Evolutionary conservation across 371 early-diverging fungal genomes (phyloP), one percentile per base, ranked within the genome.

Genomic region (Coemansia linderi): DNA sequence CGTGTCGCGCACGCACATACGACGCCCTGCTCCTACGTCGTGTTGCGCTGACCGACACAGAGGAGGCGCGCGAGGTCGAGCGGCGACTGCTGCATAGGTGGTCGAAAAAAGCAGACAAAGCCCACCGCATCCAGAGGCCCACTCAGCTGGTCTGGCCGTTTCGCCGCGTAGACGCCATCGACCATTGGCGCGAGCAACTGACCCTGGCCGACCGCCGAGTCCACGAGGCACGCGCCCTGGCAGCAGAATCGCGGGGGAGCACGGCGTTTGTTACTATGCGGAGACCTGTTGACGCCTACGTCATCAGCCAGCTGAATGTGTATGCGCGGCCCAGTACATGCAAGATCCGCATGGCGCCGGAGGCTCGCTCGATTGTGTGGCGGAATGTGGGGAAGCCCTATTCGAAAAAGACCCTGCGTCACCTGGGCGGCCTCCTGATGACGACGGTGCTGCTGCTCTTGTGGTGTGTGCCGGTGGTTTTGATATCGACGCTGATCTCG

Each of bases 361-460:
- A 95, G 66, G 95, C 96, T 15, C 87, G 95, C 22, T 92, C 95
- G 66, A 72, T 96, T 2, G 85, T 88, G 61, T 96, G 97, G 97
- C 72, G 83, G 57, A 93, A 91, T 68, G 81, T 93, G 13, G 86
- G 89, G 37, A 81, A 63, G 8, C 69, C 73, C 36, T 64, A 67
- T 19, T 66, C 73, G 15, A 63, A 64, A 19, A 72, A 66, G 33
- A 52, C 73, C 52, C 46, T 69, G 57, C 65, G 80, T 1, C 62
- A 69, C 43, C 9, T 72, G 33, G n/a, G 52, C 44, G 80, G 73
- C 6, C 62, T 80, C 44, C 24, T 72, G 0, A 66, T 72, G 73
- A 76, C 77, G 1, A 17, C 61, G 0, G 68, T 63, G 17, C 67
- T 81, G 41, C 63, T 73, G 48, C 74, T 77, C 9, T 29, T 81